These are phyloP conservation scores for Dothistroma septosporum DNA, from an alignment of 2,329 filamentous ascomycete species.

Conservation along the genomic window DNA sequence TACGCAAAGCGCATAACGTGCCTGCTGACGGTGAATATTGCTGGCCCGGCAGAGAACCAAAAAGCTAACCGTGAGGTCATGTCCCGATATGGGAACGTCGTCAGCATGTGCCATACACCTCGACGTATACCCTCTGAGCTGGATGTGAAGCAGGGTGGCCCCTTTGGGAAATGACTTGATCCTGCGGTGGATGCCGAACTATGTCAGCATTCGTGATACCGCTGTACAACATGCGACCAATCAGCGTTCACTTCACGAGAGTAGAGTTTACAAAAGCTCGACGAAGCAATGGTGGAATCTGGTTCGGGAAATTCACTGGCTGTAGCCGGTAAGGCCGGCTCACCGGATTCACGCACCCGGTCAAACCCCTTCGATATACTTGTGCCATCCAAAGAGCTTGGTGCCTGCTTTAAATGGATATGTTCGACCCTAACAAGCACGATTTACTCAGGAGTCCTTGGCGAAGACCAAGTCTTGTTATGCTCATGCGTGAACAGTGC, in stretches of 20 bases:
- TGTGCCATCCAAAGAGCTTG: not conserved
- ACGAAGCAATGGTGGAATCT: not conserved
- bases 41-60: constrained; percentile 28
- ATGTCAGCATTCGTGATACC: not conserved
- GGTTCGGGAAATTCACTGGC: not conserved
- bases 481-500: too few relatives aligned
- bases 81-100: constrained; percentile 31
- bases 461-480: too few relatives aligned
- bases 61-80: constrained; percentile 31
- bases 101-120: constrained; percentile 22
- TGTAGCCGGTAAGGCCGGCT: not conserved
- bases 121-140: not conserved
- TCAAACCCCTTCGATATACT: not conserved
- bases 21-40: constrained; percentile 19
- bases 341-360: not conserved
- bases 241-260: not conserved
- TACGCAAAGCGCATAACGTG: constrained; percentile 6
- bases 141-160: not conserved
- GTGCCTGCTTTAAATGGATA: not conserved
- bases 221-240: not conserved
- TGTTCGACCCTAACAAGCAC: not conserved
- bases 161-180: not conserved
- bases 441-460: not conserved
- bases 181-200: not conserved
- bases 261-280: not conserved